Base-by-base conservation (phyloP, 2,329 filamentous ascomycete species). In the Botrytis elliptica region DNA sequence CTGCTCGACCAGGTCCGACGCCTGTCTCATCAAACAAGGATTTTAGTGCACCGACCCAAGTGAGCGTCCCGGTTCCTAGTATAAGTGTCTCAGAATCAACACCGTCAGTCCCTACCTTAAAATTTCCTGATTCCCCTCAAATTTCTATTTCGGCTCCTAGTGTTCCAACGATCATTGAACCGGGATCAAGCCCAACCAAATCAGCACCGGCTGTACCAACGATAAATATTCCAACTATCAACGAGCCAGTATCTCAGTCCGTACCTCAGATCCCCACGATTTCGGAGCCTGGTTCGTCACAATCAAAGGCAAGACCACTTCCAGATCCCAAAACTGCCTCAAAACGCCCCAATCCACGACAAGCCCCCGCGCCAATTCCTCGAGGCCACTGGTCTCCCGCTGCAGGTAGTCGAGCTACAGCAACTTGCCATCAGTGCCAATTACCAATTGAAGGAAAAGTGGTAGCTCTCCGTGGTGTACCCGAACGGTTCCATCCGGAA, bases 361-460 rank as follows among this genome's bases (percentile, higher is more conserved):
- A 84, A 65, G 75, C 76, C 52, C 63, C 79, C 75, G 62, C 75
- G 76, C 73, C 80, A 69, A 46, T 78, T 74, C 74, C 81, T 73
- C 73, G 77, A 68, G 77, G 80, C 16, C 88, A 90, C 77, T 90
- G 88, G 89, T 89, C 88, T 3, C 88, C 88, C 1, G 87, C 85
- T 4, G 84, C 85, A 2, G 84, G 84, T 6, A 83, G 83, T 78
- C 85, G 89, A 79, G 84, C 85, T 72, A 92, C 91, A 10, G 93
- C 93, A 12, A 88, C 91, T 64, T 99, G 96, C 80, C 92, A 94
- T 68, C 91, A 95, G 79, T 99, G 96, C 81, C 88, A 90, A 16
- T 86, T 92, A 33, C 91, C 94, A 0, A 98, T 99, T 77, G 90
- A 96, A 74, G 96, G 96, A 4, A 93, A 95, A 73, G 95, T 97